phyloP scores from a whole-genome alignment of 2,329 filamentous ascomycete species.

The Lachnellula occidentalis region DNA sequence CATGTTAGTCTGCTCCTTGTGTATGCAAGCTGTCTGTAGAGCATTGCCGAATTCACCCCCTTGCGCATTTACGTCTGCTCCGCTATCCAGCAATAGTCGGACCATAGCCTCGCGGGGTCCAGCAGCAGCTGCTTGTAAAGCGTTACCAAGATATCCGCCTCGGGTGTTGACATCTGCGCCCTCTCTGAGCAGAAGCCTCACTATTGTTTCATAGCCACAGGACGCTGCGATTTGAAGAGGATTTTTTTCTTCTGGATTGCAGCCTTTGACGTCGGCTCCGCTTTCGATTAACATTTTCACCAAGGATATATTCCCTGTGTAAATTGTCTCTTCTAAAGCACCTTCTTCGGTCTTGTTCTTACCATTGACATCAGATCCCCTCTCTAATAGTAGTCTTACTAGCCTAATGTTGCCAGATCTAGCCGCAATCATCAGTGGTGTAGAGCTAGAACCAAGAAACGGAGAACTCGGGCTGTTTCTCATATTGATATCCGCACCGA shows the following conservation, averaged over 20 bases:
- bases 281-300: background rate
- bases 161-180: constrained; percentile 13
- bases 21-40: background rate
- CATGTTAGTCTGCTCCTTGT: background rate
- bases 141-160: constrained; percentile 9
- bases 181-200: background rate
- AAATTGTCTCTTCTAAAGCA: constrained; percentile 1
- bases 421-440: constrained; percentile 10
- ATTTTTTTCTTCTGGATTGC: background rate
- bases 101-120: constrained; percentile 2
- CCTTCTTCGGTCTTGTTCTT: background rate
- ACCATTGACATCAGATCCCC: constrained; percentile 7
- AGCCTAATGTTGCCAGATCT: constrained; percentile 8
- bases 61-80: constrained; percentile 1
- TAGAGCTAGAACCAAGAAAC: background rate
- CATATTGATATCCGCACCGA: constrained; percentile 1
- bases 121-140: constrained; percentile 10
- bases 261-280: constrained; percentile 6
- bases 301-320: background rate
- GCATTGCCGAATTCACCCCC: constrained; percentile 1
- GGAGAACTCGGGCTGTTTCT: background rate
- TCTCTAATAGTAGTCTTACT: background rate
- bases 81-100: constrained; percentile 3
- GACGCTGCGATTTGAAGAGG: constrained; percentile 8
- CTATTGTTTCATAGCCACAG: background rate